Conservation (phyloP, 768 basidiomycete species). For the Clathrus columnatus region DNA sequence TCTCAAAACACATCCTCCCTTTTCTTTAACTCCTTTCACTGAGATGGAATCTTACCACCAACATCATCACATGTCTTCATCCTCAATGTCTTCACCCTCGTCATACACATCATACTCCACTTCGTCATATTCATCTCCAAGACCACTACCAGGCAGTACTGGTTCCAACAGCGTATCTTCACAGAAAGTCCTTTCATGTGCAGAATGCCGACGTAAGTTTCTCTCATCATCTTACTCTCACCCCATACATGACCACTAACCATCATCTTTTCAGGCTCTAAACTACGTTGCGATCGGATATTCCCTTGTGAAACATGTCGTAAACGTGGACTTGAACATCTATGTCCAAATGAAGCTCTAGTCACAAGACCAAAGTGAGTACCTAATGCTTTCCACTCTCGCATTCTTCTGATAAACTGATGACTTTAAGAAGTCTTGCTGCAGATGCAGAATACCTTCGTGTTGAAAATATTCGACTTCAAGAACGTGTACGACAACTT, state of each 20-base stretch:
- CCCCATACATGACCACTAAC: background rate
- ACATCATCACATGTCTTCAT: too few species aligned
- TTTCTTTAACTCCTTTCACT: too few species aligned
- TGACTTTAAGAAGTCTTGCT: constrained; percentile 3
- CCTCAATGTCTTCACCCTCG: too few species aligned
- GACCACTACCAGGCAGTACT: too few species aligned
- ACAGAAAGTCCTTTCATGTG: constrained; percentile 2
- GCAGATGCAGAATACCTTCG: constrained; percentile 8
- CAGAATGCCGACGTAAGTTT: constrained; percentile 6
- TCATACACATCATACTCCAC: too few species aligned
- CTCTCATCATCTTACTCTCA: too few species aligned
- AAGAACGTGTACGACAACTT: constrained; percentile 3
- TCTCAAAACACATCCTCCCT: too few species aligned
- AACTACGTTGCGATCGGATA: constrained; percentile 2
- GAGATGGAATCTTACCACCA: too few species aligned
- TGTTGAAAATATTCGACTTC: background rate
- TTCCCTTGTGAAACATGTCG: constrained; percentile 9
- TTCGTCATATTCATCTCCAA: too few species aligned
- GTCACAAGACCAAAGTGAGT: constrained; percentile 5
- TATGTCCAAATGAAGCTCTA: constrained; percentile 6
- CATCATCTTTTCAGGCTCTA: background rate
- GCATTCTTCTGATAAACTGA: background rate
- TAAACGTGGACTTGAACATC: constrained; percentile 7
- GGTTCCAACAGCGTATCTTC: too few species aligned
- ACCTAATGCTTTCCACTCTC: background rate